phyloP scores from a whole-genome alignment of 495 filamentous ascomycete genomes.

The Pseudevernia furfuracea region DNA sequence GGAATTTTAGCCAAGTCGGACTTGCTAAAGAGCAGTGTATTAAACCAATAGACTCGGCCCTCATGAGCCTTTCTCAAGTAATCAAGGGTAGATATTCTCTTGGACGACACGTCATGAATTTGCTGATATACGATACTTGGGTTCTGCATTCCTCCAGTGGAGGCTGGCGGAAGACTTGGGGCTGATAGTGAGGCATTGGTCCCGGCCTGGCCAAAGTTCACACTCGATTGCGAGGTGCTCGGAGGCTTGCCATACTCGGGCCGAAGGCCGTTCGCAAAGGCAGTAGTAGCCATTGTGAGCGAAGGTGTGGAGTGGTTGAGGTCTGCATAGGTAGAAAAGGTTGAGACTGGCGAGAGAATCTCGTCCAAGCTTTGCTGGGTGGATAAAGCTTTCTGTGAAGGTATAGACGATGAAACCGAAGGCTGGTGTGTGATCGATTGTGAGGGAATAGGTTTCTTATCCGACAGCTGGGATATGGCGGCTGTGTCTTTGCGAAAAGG shows the following conservation, averaged over 20 bases:
- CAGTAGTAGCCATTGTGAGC: constrained; percentile 20
- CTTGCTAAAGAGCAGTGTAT: constrained; percentile 85
- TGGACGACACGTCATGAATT: constrained; percentile 81
- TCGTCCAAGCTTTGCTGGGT: constrained; percentile 16
- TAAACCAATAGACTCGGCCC: constrained; percentile 95
- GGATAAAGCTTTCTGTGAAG: constrained; percentile 5
- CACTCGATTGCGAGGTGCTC: constrained; percentile 21
- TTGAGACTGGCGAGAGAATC: constrained; percentile 4
- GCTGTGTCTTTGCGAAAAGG: constrained; percentile 8
- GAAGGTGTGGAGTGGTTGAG: constrained; percentile 15
- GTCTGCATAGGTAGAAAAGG: constrained; percentile 15
- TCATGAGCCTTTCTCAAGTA: constrained; percentile 90
- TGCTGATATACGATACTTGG: constrained; percentile 68
- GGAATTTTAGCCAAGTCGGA: constrained; percentile 71
- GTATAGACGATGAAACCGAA: constrained; percentile 10
- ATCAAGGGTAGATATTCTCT: constrained; percentile 91
- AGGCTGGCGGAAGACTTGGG: constrained; percentile 19
- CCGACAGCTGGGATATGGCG: constrained; percentile 7
- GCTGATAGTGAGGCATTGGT: constrained; percentile 20
- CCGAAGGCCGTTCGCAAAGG: constrained; percentile 18
- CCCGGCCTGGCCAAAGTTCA: constrained; percentile 20
- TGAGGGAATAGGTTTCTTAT: constrained; percentile 11
- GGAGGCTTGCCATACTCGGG: constrained; percentile 18
- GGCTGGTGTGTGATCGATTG: constrained; percentile 10
- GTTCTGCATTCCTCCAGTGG: constrained; percentile 46